These are phyloP conservation scores for Escallonia rubra DNA, from an alignment of 129 eudicot genomes.

Conservation along the genomic window DNA sequence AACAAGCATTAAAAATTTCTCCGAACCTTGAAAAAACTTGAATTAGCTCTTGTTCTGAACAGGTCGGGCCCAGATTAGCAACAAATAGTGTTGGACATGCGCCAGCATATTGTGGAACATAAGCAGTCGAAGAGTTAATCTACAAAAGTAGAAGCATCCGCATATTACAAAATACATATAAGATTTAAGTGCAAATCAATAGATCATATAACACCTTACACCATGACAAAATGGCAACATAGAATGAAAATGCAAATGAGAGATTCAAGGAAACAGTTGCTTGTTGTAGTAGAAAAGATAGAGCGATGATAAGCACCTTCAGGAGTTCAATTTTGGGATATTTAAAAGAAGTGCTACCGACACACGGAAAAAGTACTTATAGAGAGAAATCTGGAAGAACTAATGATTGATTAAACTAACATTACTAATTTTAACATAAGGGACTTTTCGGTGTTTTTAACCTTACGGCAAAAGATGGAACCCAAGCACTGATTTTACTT, in stretches of 20 bases:
- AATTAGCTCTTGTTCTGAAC: conserved; percentile 77
- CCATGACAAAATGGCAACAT: background rate
- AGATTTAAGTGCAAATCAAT: background rate
- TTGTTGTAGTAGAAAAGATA: too few relatives aligned
- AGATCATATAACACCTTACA: background rate
- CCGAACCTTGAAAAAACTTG: conserved; percentile 86
- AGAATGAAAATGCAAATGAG: background rate
- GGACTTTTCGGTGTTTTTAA: too few relatives aligned
- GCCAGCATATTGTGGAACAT: conserved; percentile 21
- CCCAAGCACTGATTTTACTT: too few relatives aligned
- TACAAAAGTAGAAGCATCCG: conserved; percentile 9
- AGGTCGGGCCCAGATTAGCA: conserved; percentile 80
- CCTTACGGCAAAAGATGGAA: too few relatives aligned
- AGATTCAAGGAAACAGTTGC: too few relatives aligned
- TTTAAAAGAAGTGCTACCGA: too few relatives aligned
- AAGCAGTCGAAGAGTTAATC: conserved; percentile 40
- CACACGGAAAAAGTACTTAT: too few relatives aligned
- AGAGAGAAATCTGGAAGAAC: too few relatives aligned
- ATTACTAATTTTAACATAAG: too few relatives aligned
- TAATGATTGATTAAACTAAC: too few relatives aligned
- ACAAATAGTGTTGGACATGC: conserved; percentile 96
- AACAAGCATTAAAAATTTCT: background rate
- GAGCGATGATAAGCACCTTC: too few relatives aligned
- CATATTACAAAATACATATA: background rate
- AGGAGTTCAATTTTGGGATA: too few relatives aligned